phyloP scores from a whole-genome alignment of 805 yeast genomes.

The Hanseniaspora nectarophila region DNA sequence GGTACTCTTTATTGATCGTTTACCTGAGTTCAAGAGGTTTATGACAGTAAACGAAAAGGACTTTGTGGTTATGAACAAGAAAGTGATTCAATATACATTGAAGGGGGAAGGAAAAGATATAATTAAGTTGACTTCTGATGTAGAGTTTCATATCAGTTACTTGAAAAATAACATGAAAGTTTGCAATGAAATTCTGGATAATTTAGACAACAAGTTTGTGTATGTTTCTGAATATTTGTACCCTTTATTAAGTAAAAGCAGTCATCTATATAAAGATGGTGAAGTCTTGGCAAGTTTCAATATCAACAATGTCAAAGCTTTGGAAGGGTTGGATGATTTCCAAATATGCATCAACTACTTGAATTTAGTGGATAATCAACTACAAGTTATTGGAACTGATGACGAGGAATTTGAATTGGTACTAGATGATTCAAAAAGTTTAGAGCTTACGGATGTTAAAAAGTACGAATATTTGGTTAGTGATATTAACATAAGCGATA shows the following conservation, averaged over 20 bases:
- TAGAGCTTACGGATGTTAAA: background rate
- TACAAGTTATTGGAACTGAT: background rate
- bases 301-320: background rate
- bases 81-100: background rate
- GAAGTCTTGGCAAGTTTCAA: background rate
- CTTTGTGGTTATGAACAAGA: background rate
- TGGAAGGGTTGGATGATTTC: background rate
- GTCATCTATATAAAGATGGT: background rate
- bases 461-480: background rate
- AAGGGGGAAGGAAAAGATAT: background rate
- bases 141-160: background rate
- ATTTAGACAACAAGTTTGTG: background rate
- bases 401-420: background rate
- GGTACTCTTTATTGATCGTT: background rate
- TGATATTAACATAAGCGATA: background rate
- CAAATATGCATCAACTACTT: slow-evolving; percentile 2
- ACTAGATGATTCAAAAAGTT: background rate
- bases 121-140: background rate
- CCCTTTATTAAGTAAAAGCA: background rate
- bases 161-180: background rate
- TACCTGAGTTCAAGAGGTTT: background rate
- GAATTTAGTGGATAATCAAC: background rate
- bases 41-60: background rate
- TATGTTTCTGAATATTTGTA: background rate
- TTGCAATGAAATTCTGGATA: background rate